Conservation (phyloP, 2,329 filamentous ascomycete genomes). For the Aspergillus hiratsukae region DNA sequence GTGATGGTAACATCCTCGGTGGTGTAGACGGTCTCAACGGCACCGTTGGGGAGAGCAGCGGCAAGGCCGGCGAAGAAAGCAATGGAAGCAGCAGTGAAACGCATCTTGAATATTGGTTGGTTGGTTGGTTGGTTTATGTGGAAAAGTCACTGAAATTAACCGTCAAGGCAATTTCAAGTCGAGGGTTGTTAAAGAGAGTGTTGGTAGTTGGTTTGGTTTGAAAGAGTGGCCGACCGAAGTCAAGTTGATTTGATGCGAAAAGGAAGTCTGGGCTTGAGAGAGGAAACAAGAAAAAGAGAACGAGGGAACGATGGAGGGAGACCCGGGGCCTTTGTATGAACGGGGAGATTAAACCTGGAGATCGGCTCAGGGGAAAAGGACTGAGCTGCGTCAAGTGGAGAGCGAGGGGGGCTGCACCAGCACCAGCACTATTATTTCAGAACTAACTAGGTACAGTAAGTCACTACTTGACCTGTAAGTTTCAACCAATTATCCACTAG, state of each 20-base stretch:
- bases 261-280: constrained; percentile 29
- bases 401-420: neutral
- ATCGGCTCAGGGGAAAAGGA: constrained; percentile 20
- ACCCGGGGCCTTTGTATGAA: constrained; percentile 33
- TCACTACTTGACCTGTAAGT: no score
- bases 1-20: constrained; percentile 60
- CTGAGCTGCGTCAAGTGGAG: neutral
- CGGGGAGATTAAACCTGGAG: constrained; percentile 35
- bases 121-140: constrained; percentile 3
- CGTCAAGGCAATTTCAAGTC: constrained; percentile 26
- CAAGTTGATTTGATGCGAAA: constrained; percentile 31
- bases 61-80: constrained; percentile 41
- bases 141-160: constrained; percentile 17
- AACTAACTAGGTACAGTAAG: no score
- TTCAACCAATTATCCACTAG: no score
- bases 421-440: no score
- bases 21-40: constrained; percentile 49
- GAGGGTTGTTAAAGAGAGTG: constrained; percentile 24
- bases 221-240: constrained; percentile 46
- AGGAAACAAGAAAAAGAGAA: constrained; percentile 24
- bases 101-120: constrained; percentile 36
- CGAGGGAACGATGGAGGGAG: constrained; percentile 17
- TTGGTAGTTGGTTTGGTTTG: constrained; percentile 28
- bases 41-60: constrained; percentile 32
- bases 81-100: constrained; percentile 39